Percentiles rank a stretch among this genome's conserved stretches.
Conservation (phyloP, 1,284 basidiomycete species). For the Cystobasidium pallidum region DNA sequence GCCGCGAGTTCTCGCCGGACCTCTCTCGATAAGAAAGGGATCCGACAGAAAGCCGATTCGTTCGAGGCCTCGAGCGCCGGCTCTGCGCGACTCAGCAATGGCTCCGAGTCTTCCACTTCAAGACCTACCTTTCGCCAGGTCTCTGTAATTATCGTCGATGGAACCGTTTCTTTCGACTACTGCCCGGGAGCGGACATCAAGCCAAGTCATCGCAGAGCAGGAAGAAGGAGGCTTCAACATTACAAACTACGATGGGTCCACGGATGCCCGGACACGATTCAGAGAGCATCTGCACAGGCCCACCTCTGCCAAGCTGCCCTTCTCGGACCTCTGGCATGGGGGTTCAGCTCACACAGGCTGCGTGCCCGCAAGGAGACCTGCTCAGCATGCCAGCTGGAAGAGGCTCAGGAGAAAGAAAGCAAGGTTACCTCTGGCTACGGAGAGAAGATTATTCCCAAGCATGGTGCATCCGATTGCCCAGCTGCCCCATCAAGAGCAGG, state of each 20-base stretch:
- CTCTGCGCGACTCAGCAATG: conserved; percentile 32
- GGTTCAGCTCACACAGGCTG: conserved; percentile 27
- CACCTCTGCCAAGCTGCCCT: conserved; percentile 36
- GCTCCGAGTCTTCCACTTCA: conserved; percentile 47
- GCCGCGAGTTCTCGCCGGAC: conserved; percentile 50
- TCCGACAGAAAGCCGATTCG: conserved; percentile 54
- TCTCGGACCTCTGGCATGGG: conserved; percentile 29
- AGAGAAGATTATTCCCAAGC: no score
- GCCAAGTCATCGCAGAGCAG: conserved; percentile 11
- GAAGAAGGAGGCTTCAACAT: conserved; percentile 55
- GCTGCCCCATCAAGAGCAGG: no score
- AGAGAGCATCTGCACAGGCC: conserved; percentile 29
- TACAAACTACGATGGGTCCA: conserved; percentile 20
- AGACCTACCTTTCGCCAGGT: conserved; percentile 40
- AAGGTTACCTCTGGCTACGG: no score
- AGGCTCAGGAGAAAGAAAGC: conserved; percentile 4
- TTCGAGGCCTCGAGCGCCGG: conserved; percentile 22
- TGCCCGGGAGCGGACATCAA: background rate
- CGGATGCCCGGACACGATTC: conserved; percentile 16
- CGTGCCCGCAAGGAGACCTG: conserved; percentile 56
- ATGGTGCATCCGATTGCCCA: no score
- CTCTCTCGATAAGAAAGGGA: conserved; percentile 55
- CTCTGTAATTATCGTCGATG: conserved; percentile 45
- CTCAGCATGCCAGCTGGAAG: conserved; percentile 54
- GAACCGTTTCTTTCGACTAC: conserved; percentile 46